Conservation (phyloP, 169 alveolate genomes). For the Cryptosporidium xiaoi region DNA sequence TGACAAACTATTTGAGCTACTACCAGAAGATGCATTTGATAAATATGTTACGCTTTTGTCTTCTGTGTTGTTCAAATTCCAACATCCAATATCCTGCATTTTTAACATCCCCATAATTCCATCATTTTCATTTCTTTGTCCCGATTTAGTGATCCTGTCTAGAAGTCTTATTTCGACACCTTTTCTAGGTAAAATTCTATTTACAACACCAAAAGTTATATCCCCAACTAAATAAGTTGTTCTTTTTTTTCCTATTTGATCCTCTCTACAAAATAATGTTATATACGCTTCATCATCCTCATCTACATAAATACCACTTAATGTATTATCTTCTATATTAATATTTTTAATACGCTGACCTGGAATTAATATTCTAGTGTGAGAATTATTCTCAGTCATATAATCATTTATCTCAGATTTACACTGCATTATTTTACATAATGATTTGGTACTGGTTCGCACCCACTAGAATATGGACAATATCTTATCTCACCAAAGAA, state of each 20-base stretch:
- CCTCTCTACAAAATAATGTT: conserved; percentile 44
- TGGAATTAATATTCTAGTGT: conserved; percentile 15
- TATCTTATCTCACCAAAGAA: too few relatives aligned
- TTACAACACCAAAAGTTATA: conserved; percentile 39
- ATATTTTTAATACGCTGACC: conserved; percentile 29
- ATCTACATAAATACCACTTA: conserved; percentile 23
- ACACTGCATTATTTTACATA: too few relatives aligned
- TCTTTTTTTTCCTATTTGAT: conserved; percentile 7
- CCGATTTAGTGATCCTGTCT: conserved; percentile 20
- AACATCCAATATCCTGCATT: conserved; percentile 64
- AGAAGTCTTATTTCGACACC: conserved; percentile 59
- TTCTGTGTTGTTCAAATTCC: conserved; percentile 34
- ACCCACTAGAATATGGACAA: too few relatives aligned
- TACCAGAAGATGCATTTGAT: not conserved
- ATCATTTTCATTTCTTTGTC: conserved; percentile 31
- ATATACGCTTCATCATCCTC: conserved; percentile 22
- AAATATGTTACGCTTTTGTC: conserved; percentile 1
- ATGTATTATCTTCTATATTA: not conserved
- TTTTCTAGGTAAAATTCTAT: conserved; percentile 49
- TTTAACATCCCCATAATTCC: conserved; percentile 42
- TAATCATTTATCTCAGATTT: too few relatives aligned
- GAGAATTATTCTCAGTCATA: too few relatives aligned
- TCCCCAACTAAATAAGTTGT: conserved; percentile 10
- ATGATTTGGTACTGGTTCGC: too few relatives aligned
- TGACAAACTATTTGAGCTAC: not conserved